phyloP scores from a whole-genome alignment of 305 asterid genomes.

The Fraxinus xanthoxyloides region DNA sequence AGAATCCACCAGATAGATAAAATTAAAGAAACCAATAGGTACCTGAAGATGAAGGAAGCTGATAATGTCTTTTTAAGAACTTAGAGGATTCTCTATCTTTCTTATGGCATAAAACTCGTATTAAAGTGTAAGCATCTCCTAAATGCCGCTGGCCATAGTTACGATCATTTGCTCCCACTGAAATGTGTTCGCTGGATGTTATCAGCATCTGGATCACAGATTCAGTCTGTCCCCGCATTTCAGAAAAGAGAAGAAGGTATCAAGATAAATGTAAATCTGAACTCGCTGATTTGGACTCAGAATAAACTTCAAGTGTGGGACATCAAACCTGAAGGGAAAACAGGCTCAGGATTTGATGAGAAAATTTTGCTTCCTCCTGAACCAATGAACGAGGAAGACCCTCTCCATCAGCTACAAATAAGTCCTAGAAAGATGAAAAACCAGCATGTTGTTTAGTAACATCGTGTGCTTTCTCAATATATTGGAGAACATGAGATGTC shows the following conservation, averaged over 20 bases:
- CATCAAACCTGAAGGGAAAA: slow-evolving; percentile 71
- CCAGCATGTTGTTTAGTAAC: not conserved
- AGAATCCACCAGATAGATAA: not conserved
- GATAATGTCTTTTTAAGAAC: slow-evolving; percentile 74
- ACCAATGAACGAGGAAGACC: slow-evolving; percentile 93
- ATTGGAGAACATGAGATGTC: not conserved
- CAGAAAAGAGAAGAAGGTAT: slow-evolving; percentile 13
- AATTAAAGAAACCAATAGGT: slow-evolving; percentile 3
- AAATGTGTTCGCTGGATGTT: slow-evolving; percentile 71
- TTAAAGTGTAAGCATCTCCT: slow-evolving; percentile 81
- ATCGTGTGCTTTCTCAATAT: not conserved
- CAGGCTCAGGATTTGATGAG: slow-evolving; percentile 64
- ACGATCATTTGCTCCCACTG: slow-evolving; percentile 44
- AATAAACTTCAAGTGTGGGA: slow-evolving; percentile 16
- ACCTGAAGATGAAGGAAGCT: slow-evolving; percentile 92
- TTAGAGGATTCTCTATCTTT: slow-evolving; percentile 83
- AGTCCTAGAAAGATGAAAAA: slow-evolving; percentile 56
- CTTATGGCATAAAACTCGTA: slow-evolving; percentile 89
- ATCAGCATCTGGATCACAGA: slow-evolving; percentile 77
- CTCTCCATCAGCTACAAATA: slow-evolving; percentile 96
- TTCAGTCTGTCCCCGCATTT: slow-evolving; percentile 52
- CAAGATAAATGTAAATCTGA: slow-evolving; percentile 16
- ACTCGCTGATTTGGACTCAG: not conserved
- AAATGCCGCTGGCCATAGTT: slow-evolving; percentile 46
- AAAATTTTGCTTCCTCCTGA: slow-evolving; percentile 72